These are phyloP conservation scores for Bonia amplexicaulis DNA, from an alignment of 176 grass and related monocot genomes.

Conservation along the genomic window DNA sequence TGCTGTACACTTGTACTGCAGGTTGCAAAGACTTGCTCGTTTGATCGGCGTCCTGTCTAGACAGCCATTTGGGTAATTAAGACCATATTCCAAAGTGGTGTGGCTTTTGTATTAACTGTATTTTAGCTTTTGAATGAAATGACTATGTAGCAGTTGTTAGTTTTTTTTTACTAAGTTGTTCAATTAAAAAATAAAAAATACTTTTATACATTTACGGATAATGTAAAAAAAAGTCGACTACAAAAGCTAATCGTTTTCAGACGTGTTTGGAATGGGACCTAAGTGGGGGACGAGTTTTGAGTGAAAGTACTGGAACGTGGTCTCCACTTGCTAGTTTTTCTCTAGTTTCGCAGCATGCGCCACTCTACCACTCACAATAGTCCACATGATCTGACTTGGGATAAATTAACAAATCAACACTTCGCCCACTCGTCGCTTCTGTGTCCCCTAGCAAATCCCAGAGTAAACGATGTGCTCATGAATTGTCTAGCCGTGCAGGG, in stretches of 20 bases:
- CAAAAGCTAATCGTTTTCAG: too few species aligned
- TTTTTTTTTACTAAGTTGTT: too few species aligned
- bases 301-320: neutral
- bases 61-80: neutral
- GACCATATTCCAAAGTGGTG: too few species aligned
- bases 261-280: too few species aligned
- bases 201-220: too few species aligned
- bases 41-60: neutral
- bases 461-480: neutral
- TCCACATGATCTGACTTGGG: neutral
- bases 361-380: too few species aligned
- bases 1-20: neutral
- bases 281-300: neutral
- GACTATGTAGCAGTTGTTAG: too few species aligned
- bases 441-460: neutral
- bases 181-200: too few species aligned
- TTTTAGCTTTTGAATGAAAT: too few species aligned
- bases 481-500: neutral
- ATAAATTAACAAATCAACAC: neutral
- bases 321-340: slow-evolving; percentile 1
- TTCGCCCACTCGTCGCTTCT: neutral
- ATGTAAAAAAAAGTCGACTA: too few species aligned
- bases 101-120: too few species aligned
- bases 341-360: neutral
- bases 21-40: neutral